Conservation (phyloP, 768 basidiomycete genomes). For the Naganishia kalamii region DNA sequence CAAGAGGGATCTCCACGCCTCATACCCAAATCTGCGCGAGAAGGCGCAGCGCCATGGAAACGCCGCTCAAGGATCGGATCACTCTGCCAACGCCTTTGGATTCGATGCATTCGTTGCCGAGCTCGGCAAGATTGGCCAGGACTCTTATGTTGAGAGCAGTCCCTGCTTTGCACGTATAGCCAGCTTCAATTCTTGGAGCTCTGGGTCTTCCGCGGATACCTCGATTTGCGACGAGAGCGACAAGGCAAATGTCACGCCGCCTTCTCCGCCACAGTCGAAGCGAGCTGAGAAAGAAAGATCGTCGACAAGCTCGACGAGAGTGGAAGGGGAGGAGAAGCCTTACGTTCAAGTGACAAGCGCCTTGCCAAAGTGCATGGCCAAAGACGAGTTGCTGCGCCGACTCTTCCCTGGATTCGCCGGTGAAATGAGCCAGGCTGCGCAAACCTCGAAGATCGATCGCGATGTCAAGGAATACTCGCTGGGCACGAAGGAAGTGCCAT, state of each 20-base stretch:
- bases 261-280: neutral
- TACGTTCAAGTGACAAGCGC: too few relatives aligned
- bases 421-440: neutral
- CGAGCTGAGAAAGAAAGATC: too few relatives aligned
- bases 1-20: too few relatives aligned
- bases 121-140: neutral
- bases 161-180: neutral
- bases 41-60: neutral
- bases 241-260: neutral
- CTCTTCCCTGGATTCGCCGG: neutral
- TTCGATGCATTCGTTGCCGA: constrained; percentile 4
- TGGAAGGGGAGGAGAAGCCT: too few relatives aligned
- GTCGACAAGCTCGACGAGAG: too few relatives aligned
- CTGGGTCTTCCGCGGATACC: neutral
- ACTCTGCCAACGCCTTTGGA: neutral
- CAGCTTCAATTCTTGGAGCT: neutral
- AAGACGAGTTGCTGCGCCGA: constrained; percentile 6
- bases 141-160: neutral
- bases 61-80: neutral
- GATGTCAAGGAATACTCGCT: too few relatives aligned
- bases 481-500: too few relatives aligned
- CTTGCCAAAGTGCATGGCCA: neutral
- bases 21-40: too few relatives aligned
- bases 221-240: neutral
- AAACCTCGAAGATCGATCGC: neutral